Evolutionary conservation across 176 grass and related monocot species (phyloP).

Genomic region (Zea luxurians): DNA sequence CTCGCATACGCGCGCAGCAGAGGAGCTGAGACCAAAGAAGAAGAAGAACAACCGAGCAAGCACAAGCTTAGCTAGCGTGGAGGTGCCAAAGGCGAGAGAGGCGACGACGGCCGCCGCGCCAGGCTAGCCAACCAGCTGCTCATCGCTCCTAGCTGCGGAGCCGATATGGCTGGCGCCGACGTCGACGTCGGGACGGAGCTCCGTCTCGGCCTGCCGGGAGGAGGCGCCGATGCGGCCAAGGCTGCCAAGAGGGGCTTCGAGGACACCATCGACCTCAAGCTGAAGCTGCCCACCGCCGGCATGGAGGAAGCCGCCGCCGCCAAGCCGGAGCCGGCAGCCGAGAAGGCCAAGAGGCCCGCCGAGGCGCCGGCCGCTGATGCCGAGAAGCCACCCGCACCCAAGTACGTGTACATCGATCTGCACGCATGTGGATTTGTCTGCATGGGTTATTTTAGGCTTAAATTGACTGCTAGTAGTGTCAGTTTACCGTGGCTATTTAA

Average conservation of each 20-base stretch:
- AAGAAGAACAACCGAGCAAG: background rate
- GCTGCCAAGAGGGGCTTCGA: background rate
- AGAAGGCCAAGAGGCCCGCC: slow-evolving; percentile 58
- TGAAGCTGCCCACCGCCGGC: slow-evolving; percentile 63
- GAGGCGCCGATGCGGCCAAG: slow-evolving; percentile 63
- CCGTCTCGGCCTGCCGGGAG: slow-evolving; percentile 79
- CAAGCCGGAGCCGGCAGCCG: slow-evolving; percentile 37
- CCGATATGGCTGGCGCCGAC: slow-evolving; percentile 60
- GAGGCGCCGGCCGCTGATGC: slow-evolving; percentile 47
- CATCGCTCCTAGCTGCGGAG: slow-evolving; percentile 31
- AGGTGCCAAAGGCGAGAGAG: slow-evolving; percentile 17
- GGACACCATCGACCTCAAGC: slow-evolving; percentile 90
- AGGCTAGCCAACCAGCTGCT: slow-evolving; percentile 42
- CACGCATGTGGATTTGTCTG: background rate
- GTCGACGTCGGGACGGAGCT: slow-evolving; percentile 89
- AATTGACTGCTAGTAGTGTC: background rate
- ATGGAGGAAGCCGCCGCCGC: slow-evolving; percentile 42
- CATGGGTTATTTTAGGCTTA: background rate
- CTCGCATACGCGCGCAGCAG: slow-evolving; percentile 7
- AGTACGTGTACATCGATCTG: slow-evolving; percentile 41
- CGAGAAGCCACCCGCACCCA: slow-evolving; percentile 79
- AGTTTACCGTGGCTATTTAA: background rate
- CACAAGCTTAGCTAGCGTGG: background rate
- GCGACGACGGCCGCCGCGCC: too few relatives aligned
- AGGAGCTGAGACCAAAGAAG: background rate